Evolutionary conservation across 2,329 filamentous ascomycete genomes (phyloP).

Genomic region (Orbilia ellipsospora): DNA sequence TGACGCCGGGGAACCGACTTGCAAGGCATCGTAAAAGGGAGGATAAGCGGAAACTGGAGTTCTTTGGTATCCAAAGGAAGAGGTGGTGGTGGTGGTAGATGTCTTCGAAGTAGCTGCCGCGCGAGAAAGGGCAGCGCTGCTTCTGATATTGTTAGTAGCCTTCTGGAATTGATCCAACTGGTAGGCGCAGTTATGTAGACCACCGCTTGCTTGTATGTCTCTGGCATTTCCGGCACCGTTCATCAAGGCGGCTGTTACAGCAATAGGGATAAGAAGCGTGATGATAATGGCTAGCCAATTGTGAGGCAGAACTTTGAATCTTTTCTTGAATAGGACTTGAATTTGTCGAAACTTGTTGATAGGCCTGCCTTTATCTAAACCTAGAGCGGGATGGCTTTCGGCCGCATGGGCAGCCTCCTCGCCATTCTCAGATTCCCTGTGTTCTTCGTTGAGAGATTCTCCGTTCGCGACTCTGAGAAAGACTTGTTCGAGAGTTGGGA

Average conservation of each 20-base stretch:
- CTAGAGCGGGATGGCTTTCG: constrained; percentile 11
- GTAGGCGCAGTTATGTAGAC: constrained; percentile 35
- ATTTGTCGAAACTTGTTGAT: constrained; percentile 78
- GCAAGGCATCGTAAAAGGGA: constrained; percentile 16
- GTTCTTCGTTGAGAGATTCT: constrained; percentile 47
- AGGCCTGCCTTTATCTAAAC: constrained; percentile 75
- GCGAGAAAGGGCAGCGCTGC: constrained; percentile 11
- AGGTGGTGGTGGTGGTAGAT: neutral
- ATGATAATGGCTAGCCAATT: constrained; percentile 81
- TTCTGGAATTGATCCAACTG: constrained; percentile 18
- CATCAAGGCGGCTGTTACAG: constrained; percentile 72
- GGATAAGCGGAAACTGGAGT: constrained; percentile 5
- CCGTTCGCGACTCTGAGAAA: constrained; percentile 78
- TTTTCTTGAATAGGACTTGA: constrained; percentile 79
- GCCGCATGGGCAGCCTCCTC: constrained; percentile 71
- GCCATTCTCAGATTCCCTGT: constrained; percentile 13
- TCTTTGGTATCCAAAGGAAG: neutral
- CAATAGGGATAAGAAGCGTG: constrained; percentile 80
- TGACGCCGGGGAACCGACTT: neutral
- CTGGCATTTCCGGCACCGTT: constrained; percentile 43
- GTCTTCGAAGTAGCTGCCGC: constrained; percentile 15
- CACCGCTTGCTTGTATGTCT: neutral
- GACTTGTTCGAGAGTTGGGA: constrained; percentile 91
- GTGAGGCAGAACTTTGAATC: constrained; percentile 78
- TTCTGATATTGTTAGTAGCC: constrained; percentile 4